Conservation (phyloP, 1,284 basidiomycete species). For the Boletus albobrunnescens region DNA sequence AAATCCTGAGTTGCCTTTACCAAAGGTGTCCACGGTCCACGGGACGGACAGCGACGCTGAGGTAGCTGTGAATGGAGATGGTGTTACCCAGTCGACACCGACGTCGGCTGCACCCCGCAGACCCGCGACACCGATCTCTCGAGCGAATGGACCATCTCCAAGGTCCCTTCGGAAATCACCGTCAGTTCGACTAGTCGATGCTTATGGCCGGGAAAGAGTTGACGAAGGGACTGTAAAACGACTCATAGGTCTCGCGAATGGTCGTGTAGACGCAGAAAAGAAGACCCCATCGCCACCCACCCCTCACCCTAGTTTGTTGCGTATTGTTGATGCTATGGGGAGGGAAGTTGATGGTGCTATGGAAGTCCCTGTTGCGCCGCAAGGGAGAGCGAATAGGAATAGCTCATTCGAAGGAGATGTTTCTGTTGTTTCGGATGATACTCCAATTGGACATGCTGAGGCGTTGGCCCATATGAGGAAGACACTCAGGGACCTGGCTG, state of each 20-base stretch:
- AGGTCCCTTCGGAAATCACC: slow-evolving; percentile 43
- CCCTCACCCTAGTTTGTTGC: slow-evolving; percentile 43
- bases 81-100: not conserved
- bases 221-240: slow-evolving; percentile 5
- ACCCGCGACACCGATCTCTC: slow-evolving; percentile 21
- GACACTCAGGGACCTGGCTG: slow-evolving; percentile 52
- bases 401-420: slow-evolving; percentile 29
- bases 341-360: slow-evolving; percentile 43
- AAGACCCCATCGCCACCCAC: slow-evolving; percentile 23
- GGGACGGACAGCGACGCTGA: not conserved
- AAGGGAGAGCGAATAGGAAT: slow-evolving; percentile 14
- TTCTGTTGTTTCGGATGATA: slow-evolving; percentile 25
- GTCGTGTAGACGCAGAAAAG: slow-evolving; percentile 16
- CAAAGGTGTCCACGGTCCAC: slow-evolving; percentile 1
- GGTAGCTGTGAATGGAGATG: slow-evolving; percentile 3
- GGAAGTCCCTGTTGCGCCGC: slow-evolving; percentile 30
- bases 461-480: slow-evolving; percentile 53
- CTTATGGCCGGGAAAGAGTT: slow-evolving; percentile 46
- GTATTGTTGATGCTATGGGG: slow-evolving; percentile 68
- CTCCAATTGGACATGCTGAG: slow-evolving; percentile 44
- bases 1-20: slow-evolving; percentile 21
- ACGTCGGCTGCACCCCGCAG: slow-evolving; percentile 4
- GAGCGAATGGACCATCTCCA: slow-evolving; percentile 30
- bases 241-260: slow-evolving; percentile 3
- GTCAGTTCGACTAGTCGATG: slow-evolving; percentile 56